phyloP scores from a whole-genome alignment of 495 filamentous ascomycete species.

The Penicillium paradoxum region DNA sequence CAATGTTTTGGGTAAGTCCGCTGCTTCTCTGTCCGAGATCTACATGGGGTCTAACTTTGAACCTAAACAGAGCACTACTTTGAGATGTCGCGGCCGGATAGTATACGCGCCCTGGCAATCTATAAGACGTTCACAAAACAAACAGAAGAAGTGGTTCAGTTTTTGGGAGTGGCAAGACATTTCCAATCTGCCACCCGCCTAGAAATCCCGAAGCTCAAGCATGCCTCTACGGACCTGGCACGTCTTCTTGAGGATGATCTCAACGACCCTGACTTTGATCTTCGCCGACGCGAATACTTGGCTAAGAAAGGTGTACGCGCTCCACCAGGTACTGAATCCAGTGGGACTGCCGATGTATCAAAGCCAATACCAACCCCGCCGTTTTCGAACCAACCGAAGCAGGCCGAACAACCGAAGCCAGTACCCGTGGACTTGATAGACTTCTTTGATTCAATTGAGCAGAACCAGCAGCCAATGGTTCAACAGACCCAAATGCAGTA shows the following conservation, averaged over 20 bases:
- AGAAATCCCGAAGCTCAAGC: conserved; percentile 95
- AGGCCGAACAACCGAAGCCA: conserved; percentile 39
- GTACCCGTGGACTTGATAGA: conserved; percentile 86
- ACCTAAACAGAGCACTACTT: conserved; percentile 79
- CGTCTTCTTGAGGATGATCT: conserved; percentile 91
- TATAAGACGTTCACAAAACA: conserved; percentile 92
- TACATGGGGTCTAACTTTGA: conserved; percentile 14
- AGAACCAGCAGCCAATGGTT: conserved; percentile 70
- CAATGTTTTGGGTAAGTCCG: conserved; percentile 78
- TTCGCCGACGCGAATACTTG: conserved; percentile 86
- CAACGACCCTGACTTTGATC: conserved; percentile 93
- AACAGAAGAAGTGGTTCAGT: conserved; percentile 88
- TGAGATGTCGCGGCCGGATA: conserved; percentile 93
- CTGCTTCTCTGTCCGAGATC: background rate
- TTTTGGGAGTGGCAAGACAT: conserved; percentile 77
- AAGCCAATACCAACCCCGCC: conserved; percentile 17
- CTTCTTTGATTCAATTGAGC: conserved; percentile 96
- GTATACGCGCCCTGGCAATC: conserved; percentile 84
- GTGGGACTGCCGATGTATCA: conserved; percentile 19
- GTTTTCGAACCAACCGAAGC: conserved; percentile 14
- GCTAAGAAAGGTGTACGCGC: conserved; percentile 65
- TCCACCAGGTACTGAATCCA: conserved; percentile 45
- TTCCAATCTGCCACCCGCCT: conserved; percentile 88
- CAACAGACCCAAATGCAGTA: conserved; percentile 40
- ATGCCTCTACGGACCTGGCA: conserved; percentile 86